Conservation (phyloP, 305 asterid species). For the Nicotiana rustica region DNA sequence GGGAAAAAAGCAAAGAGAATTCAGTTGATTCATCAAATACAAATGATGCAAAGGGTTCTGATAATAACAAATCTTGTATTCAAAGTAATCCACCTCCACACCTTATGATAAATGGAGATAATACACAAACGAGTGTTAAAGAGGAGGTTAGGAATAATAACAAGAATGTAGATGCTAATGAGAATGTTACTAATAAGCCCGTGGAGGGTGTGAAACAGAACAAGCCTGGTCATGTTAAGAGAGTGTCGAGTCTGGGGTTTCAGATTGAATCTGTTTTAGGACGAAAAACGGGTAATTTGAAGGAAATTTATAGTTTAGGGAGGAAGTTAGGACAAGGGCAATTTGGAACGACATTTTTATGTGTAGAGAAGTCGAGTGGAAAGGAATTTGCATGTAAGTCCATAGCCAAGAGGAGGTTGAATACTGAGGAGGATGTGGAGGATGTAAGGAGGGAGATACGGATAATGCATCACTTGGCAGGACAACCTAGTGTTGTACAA, state of each 20-base stretch:
- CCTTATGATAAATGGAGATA: conserved; percentile 46
- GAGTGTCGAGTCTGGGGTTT: conserved; percentile 65
- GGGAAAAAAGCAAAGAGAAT: conserved; percentile 27
- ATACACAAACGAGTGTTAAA: not conserved
- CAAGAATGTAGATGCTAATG: conserved; percentile 21
- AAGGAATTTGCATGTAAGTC: conserved; percentile 75
- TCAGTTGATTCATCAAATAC: conserved; percentile 37
- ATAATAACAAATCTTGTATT: conserved; percentile 27
- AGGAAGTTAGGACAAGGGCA: conserved; percentile 80
- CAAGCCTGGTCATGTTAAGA: conserved; percentile 56
- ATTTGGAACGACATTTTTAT: conserved; percentile 72
- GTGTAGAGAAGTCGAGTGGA: conserved; percentile 59
- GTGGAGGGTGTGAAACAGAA: conserved; percentile 49
- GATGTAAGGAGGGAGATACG: conserved; percentile 85
- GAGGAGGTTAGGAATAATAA: conserved; percentile 27
- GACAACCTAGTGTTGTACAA: conserved; percentile 68
- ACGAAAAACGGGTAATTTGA: conserved; percentile 62
- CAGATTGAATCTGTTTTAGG: conserved; percentile 69
- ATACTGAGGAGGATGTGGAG: conserved; percentile 77
- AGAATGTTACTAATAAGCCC: conserved; percentile 37
- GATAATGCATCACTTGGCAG: conserved; percentile 85
- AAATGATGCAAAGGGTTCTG: conserved; percentile 38
- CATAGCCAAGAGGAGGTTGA: conserved; percentile 72
- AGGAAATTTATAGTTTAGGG: conserved; percentile 64
- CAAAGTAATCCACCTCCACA: conserved; percentile 47